Base-by-base conservation (phyloP, 176 grass and related monocot species). In the Cenchrus americanus region DNA sequence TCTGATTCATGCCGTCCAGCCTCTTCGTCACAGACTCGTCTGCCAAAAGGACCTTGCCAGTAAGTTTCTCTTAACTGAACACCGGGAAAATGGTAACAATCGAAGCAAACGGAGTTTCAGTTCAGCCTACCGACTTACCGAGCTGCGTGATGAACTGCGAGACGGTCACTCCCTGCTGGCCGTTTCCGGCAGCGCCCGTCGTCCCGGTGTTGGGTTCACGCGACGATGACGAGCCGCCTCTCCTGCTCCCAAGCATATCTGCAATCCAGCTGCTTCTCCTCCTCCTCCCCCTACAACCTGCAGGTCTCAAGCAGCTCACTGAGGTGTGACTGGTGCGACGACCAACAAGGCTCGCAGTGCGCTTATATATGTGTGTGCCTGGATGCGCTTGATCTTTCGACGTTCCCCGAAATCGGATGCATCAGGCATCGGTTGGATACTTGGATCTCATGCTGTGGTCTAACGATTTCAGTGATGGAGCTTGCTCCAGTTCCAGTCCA, bases 1-100 rank as follows among this genome's bases (percentile, higher is more conserved):
- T 93, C 66, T 88, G 55, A 24, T 85, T 77, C 78, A 90, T 90
- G 3, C 82, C 50, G 1, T 90, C 17, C 7, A 90, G 44, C 70
- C 91, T 83, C 61, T 65, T 76, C 69, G 14, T 80, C 46, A 85
- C 79, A 23, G 85, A 59, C 54, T 90, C 88, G 22, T 88, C 89
- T 91, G 86, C 76, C 57, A 5, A 2, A 62, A 62, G 32, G 21
- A 46, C 22, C 34, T 37, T 37, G 34, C 34, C 34, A 84, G 30
- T 27, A 4, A 58, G 32, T 13, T 14, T 57, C 48, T 41, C 49
- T 55, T 14, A 37, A 37, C 32, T 17, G 30, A 80, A 66, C 49
- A 24, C 15, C 14, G 0, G 0, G 32, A 10, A 17, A 18, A 24
- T 19, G 32, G 13, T 40, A 43, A 68, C 21, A 47, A n/a, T 41